Conservation (phyloP, 179 eudicot genomes). For the Carnegiea gigantea region DNA sequence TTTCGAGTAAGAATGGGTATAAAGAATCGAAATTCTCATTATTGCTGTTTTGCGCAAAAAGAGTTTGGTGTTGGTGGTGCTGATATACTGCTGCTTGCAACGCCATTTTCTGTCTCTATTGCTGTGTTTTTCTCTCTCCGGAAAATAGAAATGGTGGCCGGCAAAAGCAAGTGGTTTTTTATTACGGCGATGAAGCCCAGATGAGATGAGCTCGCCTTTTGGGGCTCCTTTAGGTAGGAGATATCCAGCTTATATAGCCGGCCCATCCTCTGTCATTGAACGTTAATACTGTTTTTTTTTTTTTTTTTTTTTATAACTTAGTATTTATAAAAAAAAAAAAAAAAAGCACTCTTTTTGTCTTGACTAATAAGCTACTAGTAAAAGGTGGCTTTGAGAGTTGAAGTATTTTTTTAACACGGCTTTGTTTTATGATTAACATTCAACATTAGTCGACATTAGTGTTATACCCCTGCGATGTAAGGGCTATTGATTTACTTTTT, state of each 20-base stretch:
- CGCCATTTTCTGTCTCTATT: conserved; percentile 28
- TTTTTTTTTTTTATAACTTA: neutral
- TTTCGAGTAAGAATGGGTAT: conserved; percentile 25
- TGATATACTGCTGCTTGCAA: conserved; percentile 35
- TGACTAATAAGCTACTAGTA: too few relatives aligned
- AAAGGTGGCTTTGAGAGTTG: too few relatives aligned
- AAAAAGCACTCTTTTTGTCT: too few relatives aligned
- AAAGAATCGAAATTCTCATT: neutral
- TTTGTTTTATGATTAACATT: too few relatives aligned
- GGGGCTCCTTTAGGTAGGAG: neutral
- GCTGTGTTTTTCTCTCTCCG: neutral
- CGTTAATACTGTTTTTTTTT: neutral
- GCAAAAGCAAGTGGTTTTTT: conserved; percentile 22
- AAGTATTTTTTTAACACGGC: too few relatives aligned
- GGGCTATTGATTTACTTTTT: too few relatives aligned
- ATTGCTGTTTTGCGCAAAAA: neutral
- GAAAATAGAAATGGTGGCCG: neutral
- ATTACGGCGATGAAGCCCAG: conserved; percentile 2
- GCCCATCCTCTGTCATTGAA: neutral
- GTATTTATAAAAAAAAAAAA: too few relatives aligned
- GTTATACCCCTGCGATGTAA: too few relatives aligned
- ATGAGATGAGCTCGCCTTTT: neutral
- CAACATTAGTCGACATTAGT: too few relatives aligned
- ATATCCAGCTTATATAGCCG: neutral
- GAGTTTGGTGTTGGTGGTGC: conserved; percentile 4